These are phyloP conservation scores for Asterionellopsis glacialis DNA, from an alignment of 108 stramenopile genomes.

Conservation along the genomic window DNA sequence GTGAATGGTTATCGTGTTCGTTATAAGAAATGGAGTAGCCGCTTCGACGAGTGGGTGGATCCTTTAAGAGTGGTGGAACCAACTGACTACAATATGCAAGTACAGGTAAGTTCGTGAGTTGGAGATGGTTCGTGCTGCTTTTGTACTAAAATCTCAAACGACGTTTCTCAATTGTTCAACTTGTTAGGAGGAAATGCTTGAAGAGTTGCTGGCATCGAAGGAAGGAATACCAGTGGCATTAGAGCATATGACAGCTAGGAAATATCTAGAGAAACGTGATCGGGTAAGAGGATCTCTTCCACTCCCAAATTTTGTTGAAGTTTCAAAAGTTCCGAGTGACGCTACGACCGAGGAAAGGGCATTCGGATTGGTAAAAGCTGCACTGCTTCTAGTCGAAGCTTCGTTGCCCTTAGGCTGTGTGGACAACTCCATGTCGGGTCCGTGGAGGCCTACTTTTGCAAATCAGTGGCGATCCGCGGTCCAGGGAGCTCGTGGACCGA, in stretches of 20 bases:
- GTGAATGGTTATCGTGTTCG: conserved; percentile 60
- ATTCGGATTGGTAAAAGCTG: conserved; percentile 61
- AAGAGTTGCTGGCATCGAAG: conserved; percentile 24
- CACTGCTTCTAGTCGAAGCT: conserved; percentile 74
- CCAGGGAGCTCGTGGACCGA: conserved; percentile 53
- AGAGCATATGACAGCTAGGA: conserved; percentile 43
- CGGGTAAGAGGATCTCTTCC: conserved; percentile 43
- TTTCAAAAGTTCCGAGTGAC: conserved; percentile 20
- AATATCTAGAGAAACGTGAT: conserved; percentile 46
- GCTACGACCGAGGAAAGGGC: conserved; percentile 52
- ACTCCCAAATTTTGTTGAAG: conserved; percentile 49
- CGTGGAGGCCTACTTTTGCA: conserved; percentile 55
- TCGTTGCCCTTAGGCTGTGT: conserved; percentile 74
- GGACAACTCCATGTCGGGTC: conserved; percentile 39
- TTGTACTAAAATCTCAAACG: not conserved
- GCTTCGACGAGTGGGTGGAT: conserved; percentile 82
- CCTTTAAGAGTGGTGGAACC: conserved; percentile 61
- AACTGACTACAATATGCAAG: conserved; percentile 49
- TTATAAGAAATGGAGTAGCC: conserved; percentile 76
- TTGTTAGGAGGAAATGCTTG: conserved; percentile 45
- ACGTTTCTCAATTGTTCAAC: conserved; percentile 3
- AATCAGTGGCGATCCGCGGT: conserved; percentile 60
- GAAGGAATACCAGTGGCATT: conserved; percentile 41
- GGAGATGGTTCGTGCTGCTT: not conserved
- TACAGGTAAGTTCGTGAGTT: conserved; percentile 24